phyloP scores from a whole-genome alignment of 345 rosid genomes.

The Murraya koenigii region DNA sequence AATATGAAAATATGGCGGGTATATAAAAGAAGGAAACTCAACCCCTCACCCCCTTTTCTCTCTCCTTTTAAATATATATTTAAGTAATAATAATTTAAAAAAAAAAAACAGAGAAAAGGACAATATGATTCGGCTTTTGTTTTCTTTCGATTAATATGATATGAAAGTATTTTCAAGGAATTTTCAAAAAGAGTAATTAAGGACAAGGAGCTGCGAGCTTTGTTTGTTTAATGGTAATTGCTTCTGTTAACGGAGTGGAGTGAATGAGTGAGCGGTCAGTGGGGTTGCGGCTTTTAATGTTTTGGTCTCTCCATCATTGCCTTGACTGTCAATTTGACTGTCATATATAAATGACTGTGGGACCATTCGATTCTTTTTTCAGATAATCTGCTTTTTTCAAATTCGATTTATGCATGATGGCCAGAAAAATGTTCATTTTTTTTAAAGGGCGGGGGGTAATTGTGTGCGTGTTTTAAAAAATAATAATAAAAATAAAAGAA shows the following conservation, averaged over 20 bases:
- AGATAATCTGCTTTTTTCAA: neutral
- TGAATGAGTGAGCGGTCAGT: neutral
- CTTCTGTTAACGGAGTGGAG: constrained; percentile 8
- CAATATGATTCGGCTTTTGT: constrained; percentile 1
- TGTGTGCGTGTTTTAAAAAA: no score
- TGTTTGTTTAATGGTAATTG: neutral
- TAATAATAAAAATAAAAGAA: no score
- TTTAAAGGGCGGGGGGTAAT: no score
- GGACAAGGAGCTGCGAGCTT: no score
- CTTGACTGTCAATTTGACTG: constrained; percentile 10
- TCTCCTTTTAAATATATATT: neutral
- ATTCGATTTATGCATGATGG: no score
- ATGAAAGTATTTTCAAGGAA: neutral
- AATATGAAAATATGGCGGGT: neutral
- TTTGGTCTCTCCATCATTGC: constrained; percentile 1
- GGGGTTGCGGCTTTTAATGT: constrained; percentile 17
- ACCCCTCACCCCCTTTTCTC: neutral
- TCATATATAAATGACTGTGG: neutral
- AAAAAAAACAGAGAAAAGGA: neutral
- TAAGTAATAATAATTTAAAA: neutral
- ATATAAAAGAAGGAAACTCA: neutral
- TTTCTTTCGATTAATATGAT: neutral
- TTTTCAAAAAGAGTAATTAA: neutral
- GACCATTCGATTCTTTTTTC: neutral
- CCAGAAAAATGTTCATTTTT: no score